Evolutionary conservation across 2,329 filamentous ascomycete species (phyloP).

Genomic region (Fragosphaeria purpurea): DNA sequence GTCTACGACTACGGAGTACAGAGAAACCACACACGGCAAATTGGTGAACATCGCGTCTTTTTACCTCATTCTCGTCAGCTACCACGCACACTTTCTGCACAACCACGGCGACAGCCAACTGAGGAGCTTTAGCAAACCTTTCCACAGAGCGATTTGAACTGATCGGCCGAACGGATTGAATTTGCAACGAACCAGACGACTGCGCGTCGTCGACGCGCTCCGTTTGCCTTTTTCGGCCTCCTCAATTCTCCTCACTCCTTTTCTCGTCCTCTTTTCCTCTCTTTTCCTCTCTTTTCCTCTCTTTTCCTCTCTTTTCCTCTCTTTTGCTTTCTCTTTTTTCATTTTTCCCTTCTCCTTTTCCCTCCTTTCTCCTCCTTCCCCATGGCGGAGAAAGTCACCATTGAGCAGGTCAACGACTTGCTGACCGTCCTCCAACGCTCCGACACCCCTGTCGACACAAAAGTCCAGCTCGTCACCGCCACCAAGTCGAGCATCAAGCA

Average conservation of each 20-base stretch:
- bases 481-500: constrained; percentile 89
- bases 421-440: constrained; percentile 29
- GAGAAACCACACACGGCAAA: no score
- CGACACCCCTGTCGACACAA: constrained; percentile 50
- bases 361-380: not conserved
- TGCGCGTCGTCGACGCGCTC: not conserved
- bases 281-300: not conserved
- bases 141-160: no score
- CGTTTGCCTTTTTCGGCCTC: not conserved
- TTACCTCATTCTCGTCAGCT: no score
- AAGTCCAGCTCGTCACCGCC: constrained; percentile 55
- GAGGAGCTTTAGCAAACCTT: no score
- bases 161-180: no score
- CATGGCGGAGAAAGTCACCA: constrained; percentile 26
- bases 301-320: not conserved
- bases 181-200: not conserved
- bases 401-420: constrained; percentile 32
- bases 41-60: no score
- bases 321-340: not conserved
- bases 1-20: no score
- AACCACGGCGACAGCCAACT: no score
- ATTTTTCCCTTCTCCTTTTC: no score
- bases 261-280: no score
- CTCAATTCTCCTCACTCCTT: not conserved
- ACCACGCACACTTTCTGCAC: no score